phyloP scores from a whole-genome alignment of 2,329 filamentous ascomycete species.

The Purpureocillium takamizusanense region DNA sequence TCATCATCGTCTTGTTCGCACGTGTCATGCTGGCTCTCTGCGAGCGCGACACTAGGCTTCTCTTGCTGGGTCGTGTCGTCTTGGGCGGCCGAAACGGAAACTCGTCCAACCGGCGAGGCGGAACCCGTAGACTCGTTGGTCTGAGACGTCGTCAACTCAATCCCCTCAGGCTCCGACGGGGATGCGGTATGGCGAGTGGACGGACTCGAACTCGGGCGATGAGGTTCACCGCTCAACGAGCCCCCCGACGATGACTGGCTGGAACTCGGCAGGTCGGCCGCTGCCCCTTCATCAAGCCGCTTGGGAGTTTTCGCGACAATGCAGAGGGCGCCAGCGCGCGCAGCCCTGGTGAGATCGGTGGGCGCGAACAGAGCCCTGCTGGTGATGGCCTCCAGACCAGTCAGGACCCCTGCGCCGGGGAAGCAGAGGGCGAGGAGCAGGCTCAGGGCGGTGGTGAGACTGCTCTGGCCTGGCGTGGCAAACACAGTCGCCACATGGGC shows the following conservation, averaged over 20 bases:
- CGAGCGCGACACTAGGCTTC: too few relatives aligned
- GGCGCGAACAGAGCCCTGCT: slow-evolving; percentile 6
- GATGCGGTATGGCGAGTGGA: too few relatives aligned
- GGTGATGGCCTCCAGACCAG: slow-evolving; percentile 4
- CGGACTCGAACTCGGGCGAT: too few relatives aligned
- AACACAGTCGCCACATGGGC: slow-evolving; percentile 4
- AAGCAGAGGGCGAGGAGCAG: slow-evolving; percentile 3
- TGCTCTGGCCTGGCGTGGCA: slow-evolving; percentile 3
- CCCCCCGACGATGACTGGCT: not conserved
- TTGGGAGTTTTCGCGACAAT: slow-evolving; percentile 1
- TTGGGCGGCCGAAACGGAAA: too few relatives aligned
- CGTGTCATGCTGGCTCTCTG: too few relatives aligned
- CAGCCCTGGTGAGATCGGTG: slow-evolving; percentile 4
- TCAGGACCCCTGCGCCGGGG: slow-evolving; percentile 2
- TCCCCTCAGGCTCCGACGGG: too few relatives aligned
- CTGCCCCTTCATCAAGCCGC: not conserved
- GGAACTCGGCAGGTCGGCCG: not conserved
- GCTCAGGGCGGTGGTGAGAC: not conserved
- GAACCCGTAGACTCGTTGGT: too few relatives aligned
- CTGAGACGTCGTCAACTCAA: too few relatives aligned
- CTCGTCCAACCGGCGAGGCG: too few relatives aligned
- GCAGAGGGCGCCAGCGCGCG: slow-evolving; percentile 4
- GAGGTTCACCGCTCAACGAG: too few relatives aligned
- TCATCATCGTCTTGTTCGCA: too few relatives aligned
- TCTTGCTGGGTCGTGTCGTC: too few relatives aligned